Evolutionary conservation across 345 rosid genomes (phyloP), one percentile per base, ranked within the genome.

Genomic region (Populus ilicifolia): DNA sequence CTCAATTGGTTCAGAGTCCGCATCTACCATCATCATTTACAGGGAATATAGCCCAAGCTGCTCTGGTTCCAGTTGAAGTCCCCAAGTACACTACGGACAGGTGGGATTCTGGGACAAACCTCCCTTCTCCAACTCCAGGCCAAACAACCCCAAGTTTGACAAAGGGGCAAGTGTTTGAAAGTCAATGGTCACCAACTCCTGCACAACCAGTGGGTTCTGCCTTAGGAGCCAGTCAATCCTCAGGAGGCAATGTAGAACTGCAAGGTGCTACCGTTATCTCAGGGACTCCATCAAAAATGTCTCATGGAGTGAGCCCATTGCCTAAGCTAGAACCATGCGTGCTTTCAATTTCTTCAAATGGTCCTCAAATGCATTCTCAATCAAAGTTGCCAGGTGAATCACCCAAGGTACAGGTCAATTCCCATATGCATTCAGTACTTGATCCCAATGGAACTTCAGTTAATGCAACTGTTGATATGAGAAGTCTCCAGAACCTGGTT

Each of bases 91-190:
- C 91, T 46, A 78, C 83, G 29, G 89, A 89, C 44, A 81, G 83
- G 75, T 90, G 94, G 97, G 74, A 80, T 84, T 82, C 89, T 80
- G 88, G 88, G 21, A 83, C 89, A 61, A 91, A 88, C 80, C 97
- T 96, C 77, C 99, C 94, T 29, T 96, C 99, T 59, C 97, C 98
- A 66, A 92, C 99, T 77, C 99, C 99, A 7, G 86, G 86, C 78
- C 97, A 84, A 85, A 79, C 85, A 69, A 67, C 83, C 18, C 56
- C 84, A 10, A 75, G 68, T 61, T 89, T 83, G 63, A 72, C 68
- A 18, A 90, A 76, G 82, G 88, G 79, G 50, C 87, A 81, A 79
- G 79, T 38, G 9, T 83, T 80, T 77, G 93, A 90, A 86, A 89
- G 84, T 73, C 85, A 84, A 80, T 88, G 93, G 98, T 90, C 97